Evolutionary conservation across 2,329 filamentous ascomycete species (phyloP), one percentile per base, ranked within the genome.

Genomic region (Alternaria ventricosa): DNA sequence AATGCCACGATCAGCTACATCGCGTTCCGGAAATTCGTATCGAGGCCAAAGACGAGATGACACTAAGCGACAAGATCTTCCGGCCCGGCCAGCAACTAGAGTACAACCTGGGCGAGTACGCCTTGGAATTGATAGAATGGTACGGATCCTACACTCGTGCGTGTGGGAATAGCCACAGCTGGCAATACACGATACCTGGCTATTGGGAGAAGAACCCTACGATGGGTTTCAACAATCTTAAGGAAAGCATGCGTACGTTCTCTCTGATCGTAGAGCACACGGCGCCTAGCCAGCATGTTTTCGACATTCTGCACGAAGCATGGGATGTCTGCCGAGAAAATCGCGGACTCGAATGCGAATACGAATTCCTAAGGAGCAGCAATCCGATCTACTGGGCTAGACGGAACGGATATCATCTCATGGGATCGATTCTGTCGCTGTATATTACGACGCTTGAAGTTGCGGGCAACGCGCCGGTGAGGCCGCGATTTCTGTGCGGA

Each of bases 41-140:
- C 25, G 54, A 46, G 30, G 30, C 30, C 30, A 46, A 20, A 43
- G 54, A 56, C 41, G 54, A 56, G 25, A 18, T 46, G n/a, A 33
- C 28, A 20, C 43, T 56, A 25, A n/a, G 25, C 27, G 30, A 33
- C 30, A 33, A 33, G 30, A 33, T 33, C 30, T 33, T 4, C 30
- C 30, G 8, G 30, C 30, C 30, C 30, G 30, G 30, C 8, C 30
- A 4, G 54, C 25, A 56, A 33, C 41, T 28, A 56, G 45, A 41
- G 30, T 28, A 6, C 43, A 15, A 46, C 41, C 54, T 10, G 18
- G 2, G 23, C 30, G 5, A 46, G 9, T 56, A 20, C 23, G 30
- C 54, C 30, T 46, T 56, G 3, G 54, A 56, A 25, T 15, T 56
- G 54, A 46, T 56, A 46, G 54, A 11, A 25, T 56, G 54, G 54